Evolutionary conservation across 208 protist species (phyloP).

Genomic region (Phytomonas sp.): DNA sequence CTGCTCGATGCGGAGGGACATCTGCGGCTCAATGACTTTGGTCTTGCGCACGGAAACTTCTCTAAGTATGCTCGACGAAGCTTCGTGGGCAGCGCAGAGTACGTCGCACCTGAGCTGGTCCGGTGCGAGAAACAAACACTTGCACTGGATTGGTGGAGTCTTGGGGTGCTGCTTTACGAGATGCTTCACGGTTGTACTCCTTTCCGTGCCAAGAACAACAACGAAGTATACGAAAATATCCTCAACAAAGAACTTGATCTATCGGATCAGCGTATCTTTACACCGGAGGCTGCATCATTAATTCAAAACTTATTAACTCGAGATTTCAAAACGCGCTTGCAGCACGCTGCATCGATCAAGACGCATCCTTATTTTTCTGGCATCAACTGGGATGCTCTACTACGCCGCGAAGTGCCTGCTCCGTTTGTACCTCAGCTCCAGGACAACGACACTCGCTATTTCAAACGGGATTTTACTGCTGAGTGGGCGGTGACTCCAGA

Average conservation of each 20-base stretch:
- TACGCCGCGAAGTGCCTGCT: conserved; percentile 25
- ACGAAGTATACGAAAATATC: conserved; percentile 73
- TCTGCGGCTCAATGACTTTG: conserved; percentile 82
- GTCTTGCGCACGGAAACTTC: conserved; percentile 72
- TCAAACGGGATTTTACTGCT: conserved; percentile 63
- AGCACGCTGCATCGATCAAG: conserved; percentile 33
- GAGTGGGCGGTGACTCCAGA: conserved; percentile 67
- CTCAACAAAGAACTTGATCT: conserved; percentile 41
- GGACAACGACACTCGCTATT: conserved; percentile 64
- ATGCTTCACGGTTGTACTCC: conserved; percentile 88
- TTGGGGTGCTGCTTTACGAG: conserved; percentile 94
- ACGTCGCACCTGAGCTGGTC: conserved; percentile 90
- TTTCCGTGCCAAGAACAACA: conserved; percentile 87
- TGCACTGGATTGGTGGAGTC: conserved; percentile 95
- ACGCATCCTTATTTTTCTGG: conserved; percentile 59
- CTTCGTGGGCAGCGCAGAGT: conserved; percentile 87
- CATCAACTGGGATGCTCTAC: conserved; percentile 63
- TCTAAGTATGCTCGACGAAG: conserved; percentile 53
- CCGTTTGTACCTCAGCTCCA: conserved; percentile 26
- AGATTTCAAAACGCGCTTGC: conserved; percentile 32
- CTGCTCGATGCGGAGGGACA: conserved; percentile 79
- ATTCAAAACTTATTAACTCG: conserved; percentile 47
- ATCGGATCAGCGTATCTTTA: conserved; percentile 26
- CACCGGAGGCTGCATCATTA: conserved; percentile 47
- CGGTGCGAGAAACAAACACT: conserved; percentile 81